Evolutionary conservation across 495 filamentous ascomycete species (phyloP), one percentile per base, ranked within the genome.

Genomic region (Chaetomidium leptoderma): DNA sequence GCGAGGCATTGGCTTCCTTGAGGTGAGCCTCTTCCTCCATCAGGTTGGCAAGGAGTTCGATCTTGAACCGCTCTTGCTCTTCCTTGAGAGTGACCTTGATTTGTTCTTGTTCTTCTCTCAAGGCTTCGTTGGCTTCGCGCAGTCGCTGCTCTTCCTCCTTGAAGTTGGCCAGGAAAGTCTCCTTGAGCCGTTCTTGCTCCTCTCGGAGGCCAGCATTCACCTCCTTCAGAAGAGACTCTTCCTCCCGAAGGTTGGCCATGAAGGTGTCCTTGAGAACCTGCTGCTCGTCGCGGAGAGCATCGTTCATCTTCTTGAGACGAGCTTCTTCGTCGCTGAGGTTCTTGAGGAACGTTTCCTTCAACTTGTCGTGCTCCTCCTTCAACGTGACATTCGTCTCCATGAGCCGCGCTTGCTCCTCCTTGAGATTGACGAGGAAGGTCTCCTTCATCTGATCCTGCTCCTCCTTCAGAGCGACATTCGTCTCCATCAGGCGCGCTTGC

Each of bases 231-330:
- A 83, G 79, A 51, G 91, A 85, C 60, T 85, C 86, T 67, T 96
- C 88, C 0, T 85, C 83, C 29, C 76, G 76, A 8, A 75, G 76
- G 33, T 76, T 82, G 11, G 83, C 78, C 1, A 66, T 33, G 55
- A 96, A 82, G 23, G 89, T 85, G 17, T 82, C 77, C 65, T 95
- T 90, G 9, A 95, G 80, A 53, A 82, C 76, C 52, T 92, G 86
- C 53, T 85, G 87, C 66, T 96, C 88, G 0, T 85, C 82, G 27
- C 77, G 77, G 30, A 87, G 76, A 29, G 84, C 81, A 66, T 56
- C 58, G 26, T 70, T 68, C 32, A 58, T 51, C 0, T 65, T 64
- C 44, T 47, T 64, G 3, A 70, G 66, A 1, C 60, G 52, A 0
- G 59, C 30, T 23, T 68, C 46, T 50, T 72, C 69, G 11, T 72